Percentiles rank a stretch among this genome's conserved stretches.
Evolutionary conservation across 768 basidiomycete genomes (phyloP).

Genomic region (Boletus vermiculosoides): DNA sequence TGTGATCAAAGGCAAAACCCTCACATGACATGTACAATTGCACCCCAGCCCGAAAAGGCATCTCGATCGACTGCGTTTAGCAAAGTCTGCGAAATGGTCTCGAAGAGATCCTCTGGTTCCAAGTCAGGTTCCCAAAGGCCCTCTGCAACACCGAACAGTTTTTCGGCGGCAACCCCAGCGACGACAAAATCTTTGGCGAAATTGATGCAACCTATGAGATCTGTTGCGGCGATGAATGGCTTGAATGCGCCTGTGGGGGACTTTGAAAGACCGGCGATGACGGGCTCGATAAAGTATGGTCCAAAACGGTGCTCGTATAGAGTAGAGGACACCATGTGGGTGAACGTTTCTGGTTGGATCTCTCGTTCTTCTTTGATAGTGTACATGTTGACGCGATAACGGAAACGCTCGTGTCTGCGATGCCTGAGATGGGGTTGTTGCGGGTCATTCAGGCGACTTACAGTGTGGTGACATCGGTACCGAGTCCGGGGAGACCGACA

Average conservation of each 20-base stretch:
- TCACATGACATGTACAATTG: slow-evolving; percentile 92
- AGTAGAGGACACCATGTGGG: slow-evolving; percentile 92
- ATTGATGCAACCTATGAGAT: slow-evolving; percentile 91
- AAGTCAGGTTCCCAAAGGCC: slow-evolving; percentile 98
- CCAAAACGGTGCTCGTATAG: slow-evolving; percentile 95
- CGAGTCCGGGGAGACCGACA: slow-evolving; percentile 89
- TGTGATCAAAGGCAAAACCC: slow-evolving; percentile 30
- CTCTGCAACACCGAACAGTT: slow-evolving; percentile 96
- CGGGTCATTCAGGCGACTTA: slow-evolving; percentile 36
- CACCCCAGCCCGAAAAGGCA: slow-evolving; percentile 97
- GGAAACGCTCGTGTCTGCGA: slow-evolving; percentile 79
- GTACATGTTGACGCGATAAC: slow-evolving; percentile 98
- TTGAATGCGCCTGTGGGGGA: slow-evolving; percentile 68
- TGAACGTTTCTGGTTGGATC: slow-evolving; percentile 94
- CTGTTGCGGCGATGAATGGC: slow-evolving; percentile 94
- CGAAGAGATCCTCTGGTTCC: slow-evolving; percentile 95
- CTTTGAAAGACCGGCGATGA: slow-evolving; percentile 87
- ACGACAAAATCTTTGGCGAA: slow-evolving; percentile 98
- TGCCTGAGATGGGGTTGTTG: slow-evolving; percentile 4
- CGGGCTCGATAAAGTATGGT: slow-evolving; percentile 95
- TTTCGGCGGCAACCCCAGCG: slow-evolving; percentile 86
- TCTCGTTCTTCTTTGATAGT: slow-evolving; percentile 98
- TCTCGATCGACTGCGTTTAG: slow-evolving; percentile 95
- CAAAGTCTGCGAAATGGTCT: slow-evolving; percentile 95
- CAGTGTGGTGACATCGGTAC: slow-evolving; percentile 92